phyloP scores from a whole-genome alignment of 768 basidiomycete species.

The Mycena rebaudengoi region DNA sequence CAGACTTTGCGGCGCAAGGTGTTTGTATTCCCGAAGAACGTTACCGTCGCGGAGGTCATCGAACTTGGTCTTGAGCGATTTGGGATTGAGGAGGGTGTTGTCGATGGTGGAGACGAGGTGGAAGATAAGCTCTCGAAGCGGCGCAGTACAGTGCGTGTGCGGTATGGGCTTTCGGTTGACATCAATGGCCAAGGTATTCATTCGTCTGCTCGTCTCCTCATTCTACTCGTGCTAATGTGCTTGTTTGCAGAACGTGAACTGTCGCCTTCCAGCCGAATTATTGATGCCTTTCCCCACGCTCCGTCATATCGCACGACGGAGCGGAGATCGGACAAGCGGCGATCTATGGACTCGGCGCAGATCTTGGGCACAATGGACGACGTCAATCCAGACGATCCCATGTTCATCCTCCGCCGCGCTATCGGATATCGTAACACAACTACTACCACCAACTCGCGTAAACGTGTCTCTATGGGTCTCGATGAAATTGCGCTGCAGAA shows the following conservation, averaged over 20 bases:
- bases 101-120: conserved; percentile 97
- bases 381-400: conserved; percentile 82
- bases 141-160: conserved; percentile 77
- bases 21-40: conserved; percentile 92
- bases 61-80: conserved; percentile 93
- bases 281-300: conserved; percentile 83
- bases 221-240: conserved; percentile 3
- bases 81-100: conserved; percentile 96
- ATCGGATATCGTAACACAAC: conserved; percentile 74
- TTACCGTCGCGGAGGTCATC: conserved; percentile 95
- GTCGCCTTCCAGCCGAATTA: conserved; percentile 79
- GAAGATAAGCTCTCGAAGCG: conserved; percentile 92
- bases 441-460: conserved; percentile 63
- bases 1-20: conserved; percentile 77
- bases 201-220: conserved; percentile 32
- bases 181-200: conserved; percentile 68
- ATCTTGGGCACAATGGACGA: conserved; percentile 79
- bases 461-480: conserved; percentile 77
- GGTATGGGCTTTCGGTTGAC: conserved; percentile 80
- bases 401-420: conserved; percentile 90
- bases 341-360: conserved; percentile 84
- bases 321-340: conserved; percentile 73
- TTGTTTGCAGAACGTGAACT: conserved; percentile 74
- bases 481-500: conserved; percentile 86
- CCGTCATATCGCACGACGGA: conserved; percentile 75